phyloP scores from a whole-genome alignment of 192 early-diverging fungal genomes.

The Phycomyces blakesleeanus region DNA sequence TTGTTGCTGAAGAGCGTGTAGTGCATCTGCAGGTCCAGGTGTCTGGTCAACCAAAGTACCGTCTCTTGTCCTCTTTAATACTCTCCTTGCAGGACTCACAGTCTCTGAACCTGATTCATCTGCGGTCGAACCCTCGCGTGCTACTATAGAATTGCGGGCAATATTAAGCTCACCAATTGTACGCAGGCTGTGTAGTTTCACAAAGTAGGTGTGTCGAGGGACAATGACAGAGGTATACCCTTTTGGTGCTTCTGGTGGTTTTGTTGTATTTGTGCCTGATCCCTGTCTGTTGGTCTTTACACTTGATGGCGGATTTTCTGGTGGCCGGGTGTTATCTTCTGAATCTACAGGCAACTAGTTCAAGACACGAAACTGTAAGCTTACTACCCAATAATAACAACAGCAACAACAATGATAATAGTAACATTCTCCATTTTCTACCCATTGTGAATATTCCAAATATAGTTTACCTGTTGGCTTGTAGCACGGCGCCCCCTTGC shows the following conservation, averaged over 20 bases:
- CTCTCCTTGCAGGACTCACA: background rate
- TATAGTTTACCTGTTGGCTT: background rate
- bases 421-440: too few species aligned
- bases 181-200: slow-evolving; percentile 21
- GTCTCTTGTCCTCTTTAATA: slow-evolving; percentile 1
- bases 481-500: background rate
- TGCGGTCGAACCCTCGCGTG: background rate
- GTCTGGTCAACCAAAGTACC: background rate
- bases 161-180: slow-evolving; percentile 8
- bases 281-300: background rate
- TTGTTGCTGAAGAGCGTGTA: background rate
- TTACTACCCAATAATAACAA: background rate
- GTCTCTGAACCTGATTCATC: background rate
- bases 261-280: background rate
- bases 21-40: background rate
- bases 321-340: too few species aligned
- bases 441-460: background rate
- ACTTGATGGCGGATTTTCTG: background rate
- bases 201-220: slow-evolving; percentile 18
- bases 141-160: background rate
- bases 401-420: too few species aligned
- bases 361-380: too few species aligned
- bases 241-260: slow-evolving; percentile 9
- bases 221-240: slow-evolving; percentile 15
- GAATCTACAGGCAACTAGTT: too few species aligned